phyloP scores from a whole-genome alignment of 2,329 filamentous ascomycete species.

The Aspergillus clavatus region DNA sequence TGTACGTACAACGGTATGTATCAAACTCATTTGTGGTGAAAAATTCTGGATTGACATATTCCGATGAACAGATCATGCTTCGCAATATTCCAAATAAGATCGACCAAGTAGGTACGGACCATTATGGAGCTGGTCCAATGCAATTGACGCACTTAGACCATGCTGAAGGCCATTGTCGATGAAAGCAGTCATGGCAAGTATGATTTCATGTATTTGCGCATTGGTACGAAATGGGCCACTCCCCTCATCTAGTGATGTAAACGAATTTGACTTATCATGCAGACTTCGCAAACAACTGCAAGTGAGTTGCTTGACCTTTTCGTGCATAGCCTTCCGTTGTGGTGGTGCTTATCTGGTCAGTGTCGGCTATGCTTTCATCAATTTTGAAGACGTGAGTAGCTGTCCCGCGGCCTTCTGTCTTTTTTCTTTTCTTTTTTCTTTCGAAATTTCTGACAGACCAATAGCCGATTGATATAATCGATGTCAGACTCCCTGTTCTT shows the following conservation, averaged over 20 bases:
- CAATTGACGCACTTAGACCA: slow-evolving; percentile 43
- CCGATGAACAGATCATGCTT: slow-evolving; percentile 68
- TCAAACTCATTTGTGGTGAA: neutral
- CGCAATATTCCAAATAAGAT: slow-evolving; percentile 93
- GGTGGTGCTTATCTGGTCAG: slow-evolving; percentile 42
- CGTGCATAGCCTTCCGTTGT: neutral
- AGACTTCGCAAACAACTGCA: slow-evolving; percentile 79
- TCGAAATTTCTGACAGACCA: slow-evolving; percentile 34
- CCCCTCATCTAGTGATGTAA: neutral
- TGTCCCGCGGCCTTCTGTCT: neutral
- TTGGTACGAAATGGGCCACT: slow-evolving; percentile 48
- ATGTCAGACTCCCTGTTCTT: slow-evolving; percentile 48
- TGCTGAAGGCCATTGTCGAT: slow-evolving; percentile 76
- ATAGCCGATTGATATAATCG: slow-evolving; percentile 67
- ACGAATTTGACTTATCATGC: neutral
- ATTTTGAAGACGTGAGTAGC: slow-evolving; percentile 70
- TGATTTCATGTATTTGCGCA: slow-evolving; percentile 92
- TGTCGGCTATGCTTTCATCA: slow-evolving; percentile 96
- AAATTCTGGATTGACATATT: neutral
- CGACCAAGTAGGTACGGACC: slow-evolving; percentile 47
- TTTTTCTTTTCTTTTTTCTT: neutral
- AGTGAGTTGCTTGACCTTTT: slow-evolving; percentile 50
- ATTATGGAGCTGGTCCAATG: neutral
- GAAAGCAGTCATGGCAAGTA: slow-evolving; percentile 74
- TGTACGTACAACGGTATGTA: slow-evolving; percentile 67